These are phyloP conservation scores for Ogataea siamensis DNA, from an alignment of 805 yeast species.

Conservation along the genomic window DNA sequence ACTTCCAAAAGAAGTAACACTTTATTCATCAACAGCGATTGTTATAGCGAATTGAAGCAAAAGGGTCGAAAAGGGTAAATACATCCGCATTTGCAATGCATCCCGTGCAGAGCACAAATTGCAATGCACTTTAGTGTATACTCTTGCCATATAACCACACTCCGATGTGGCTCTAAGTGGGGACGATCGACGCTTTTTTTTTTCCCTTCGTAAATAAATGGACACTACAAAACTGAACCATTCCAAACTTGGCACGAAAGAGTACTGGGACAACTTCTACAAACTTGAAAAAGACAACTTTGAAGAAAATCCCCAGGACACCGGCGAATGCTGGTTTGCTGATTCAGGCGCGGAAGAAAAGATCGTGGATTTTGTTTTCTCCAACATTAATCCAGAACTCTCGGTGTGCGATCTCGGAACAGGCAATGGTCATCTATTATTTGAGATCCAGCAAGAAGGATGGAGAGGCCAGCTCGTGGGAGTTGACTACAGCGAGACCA, in stretches of 20 bases:
- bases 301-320: conserved; percentile 69
- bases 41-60: neutral
- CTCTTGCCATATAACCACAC: neutral
- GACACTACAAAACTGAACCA: conserved; percentile 49
- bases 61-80: neutral
- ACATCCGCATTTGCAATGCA: neutral
- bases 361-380: conserved; percentile 69
- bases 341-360: conserved; percentile 91
- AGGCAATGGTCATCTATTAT: conserved; percentile 90
- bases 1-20: conserved; percentile 1
- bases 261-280: conserved; percentile 92
- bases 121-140: no score
- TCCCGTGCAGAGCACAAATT: neutral
- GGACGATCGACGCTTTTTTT: conserved; percentile 13
- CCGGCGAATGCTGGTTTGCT: conserved; percentile 96
- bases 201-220: conserved; percentile 6
- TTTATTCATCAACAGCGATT: neutral
- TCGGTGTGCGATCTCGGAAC: conserved; percentile 83
- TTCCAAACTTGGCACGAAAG: conserved; percentile 82
- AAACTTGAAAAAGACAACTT: conserved; percentile 70
- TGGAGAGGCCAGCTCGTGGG: conserved; percentile 63
- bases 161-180: neutral
- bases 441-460: conserved; percentile 64
- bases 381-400: conserved; percentile 39
- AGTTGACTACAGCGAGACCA: conserved; percentile 79